Evolutionary conservation across 2,329 filamentous ascomycete genomes (phyloP).

Genomic region (Aspergillus sojae): DNA sequence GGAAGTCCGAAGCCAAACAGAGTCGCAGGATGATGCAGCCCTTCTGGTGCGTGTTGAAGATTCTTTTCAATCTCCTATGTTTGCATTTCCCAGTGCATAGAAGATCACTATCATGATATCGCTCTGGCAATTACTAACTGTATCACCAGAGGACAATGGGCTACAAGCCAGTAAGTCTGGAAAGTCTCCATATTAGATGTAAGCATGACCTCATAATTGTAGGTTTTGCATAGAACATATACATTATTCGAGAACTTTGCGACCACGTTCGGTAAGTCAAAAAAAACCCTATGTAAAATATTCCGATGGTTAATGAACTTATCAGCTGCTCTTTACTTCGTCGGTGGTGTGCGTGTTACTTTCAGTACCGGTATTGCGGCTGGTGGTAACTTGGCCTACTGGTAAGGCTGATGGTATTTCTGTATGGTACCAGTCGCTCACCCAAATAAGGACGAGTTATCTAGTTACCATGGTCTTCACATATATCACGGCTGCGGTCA

Average conservation of each 20-base stretch:
- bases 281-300: neutral
- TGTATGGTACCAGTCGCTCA: neutral
- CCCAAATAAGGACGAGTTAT: constrained; percentile 57
- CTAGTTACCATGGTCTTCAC: constrained; percentile 62
- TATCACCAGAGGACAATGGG: constrained; percentile 51
- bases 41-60: constrained; percentile 33
- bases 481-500: constrained; percentile 62
- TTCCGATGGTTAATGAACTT: constrained; percentile 9
- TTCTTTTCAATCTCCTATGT: too few relatives aligned
- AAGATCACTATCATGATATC: neutral
- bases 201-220: constrained; percentile 17
- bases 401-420: constrained; percentile 39
- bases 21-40: constrained; percentile 39
- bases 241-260: constrained; percentile 62
- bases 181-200: neutral
- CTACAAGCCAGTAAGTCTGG: constrained; percentile 55
- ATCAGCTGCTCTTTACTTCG: constrained; percentile 62
- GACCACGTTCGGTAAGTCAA: constrained; percentile 57
- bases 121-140: constrained; percentile 20
- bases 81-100: neutral
- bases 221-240: constrained; percentile 62
- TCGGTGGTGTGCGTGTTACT: constrained; percentile 62
- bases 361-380: constrained; percentile 66
- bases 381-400: constrained; percentile 63
- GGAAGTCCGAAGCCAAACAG: constrained; percentile 26